Evolutionary conservation across 2,329 filamentous ascomycete genomes (phyloP), one percentile per base, ranked within the genome.

Genomic region (Trichothecium sympodiale): DNA sequence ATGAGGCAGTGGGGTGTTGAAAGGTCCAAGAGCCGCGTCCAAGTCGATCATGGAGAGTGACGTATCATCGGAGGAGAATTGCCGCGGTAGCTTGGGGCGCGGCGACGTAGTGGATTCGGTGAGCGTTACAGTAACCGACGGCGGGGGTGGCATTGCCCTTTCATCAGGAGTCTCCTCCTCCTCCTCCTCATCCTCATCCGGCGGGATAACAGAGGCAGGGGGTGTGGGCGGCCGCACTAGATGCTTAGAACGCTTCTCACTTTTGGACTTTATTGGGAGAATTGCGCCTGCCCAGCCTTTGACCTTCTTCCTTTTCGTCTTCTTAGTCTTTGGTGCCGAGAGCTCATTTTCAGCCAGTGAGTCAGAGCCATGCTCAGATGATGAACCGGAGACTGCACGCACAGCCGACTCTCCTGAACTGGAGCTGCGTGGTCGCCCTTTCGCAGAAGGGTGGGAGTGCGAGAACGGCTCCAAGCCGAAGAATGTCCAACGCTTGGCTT

Each of bases 1-100:
- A 9, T 67, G 66, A 23, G 64, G 65, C 2, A 77, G 63, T 17
- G 83, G 83, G 0, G 87, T 94, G 49, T 93, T 91, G 57, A 94
- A 94, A 0, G 89, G 87, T 2, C 87, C 88, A 2, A 96, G 69
- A 17, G 89, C 91, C 14, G 88, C 89, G 60, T 98, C 91, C 29
- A 98, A 65, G 55, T 98, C 91, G 43, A 98, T 93, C 56, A 95
- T 81, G 7, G 83, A 80, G 50, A 78, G 84, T 35, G 80, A 71
- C 3, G 73, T 56, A 40, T 93, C 84, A 32, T 79, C 74, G 8
- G 75, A 67, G 4, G 43, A 39, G 14, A 40, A 57, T 30, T 60
- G 62, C 49, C 61, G 60, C 3, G 54, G 40, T 13, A 51, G 38
- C 23, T 49, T 39, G 26, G 52, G 43, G 8, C 50, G 44, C 35